Percentiles rank a stretch among this genome's conserved stretches.
Conservation (phyloP, 73 alveolate genomes). For the Uronychia setigera region DNA sequence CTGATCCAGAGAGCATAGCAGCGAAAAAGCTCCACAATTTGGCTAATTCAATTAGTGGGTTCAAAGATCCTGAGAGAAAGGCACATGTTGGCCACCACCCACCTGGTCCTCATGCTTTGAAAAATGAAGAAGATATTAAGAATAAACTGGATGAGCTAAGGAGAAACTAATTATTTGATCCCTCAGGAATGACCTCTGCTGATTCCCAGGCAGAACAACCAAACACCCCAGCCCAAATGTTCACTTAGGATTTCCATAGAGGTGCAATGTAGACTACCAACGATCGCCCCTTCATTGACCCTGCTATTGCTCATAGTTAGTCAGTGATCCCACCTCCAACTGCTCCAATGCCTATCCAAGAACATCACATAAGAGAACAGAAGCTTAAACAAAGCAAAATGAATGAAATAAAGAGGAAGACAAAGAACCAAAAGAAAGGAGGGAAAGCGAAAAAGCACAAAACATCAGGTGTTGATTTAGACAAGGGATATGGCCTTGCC, state of each 20-base stretch:
- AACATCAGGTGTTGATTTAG: neutral
- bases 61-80: neutral
- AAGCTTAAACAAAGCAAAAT: constrained; percentile 38
- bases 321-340: neutral
- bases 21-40: neutral
- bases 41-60: neutral
- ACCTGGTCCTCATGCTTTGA: neutral
- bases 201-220: neutral
- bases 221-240: neutral
- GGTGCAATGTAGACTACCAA: neutral
- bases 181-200: neutral
- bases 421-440: constrained; percentile 4
- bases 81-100: too few species aligned
- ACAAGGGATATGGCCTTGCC: neutral
- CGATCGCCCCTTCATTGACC: neutral
- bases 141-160: neutral
- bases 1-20: neutral
- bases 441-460: neutral
- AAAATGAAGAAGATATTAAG: neutral
- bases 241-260: neutral
- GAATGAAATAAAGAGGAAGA: constrained; percentile 26
- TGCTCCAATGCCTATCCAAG: constrained; percentile 37
- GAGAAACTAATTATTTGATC: neutral
- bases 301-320: neutral
- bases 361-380: constrained; percentile 50